A percentile compares a stretch with the other conserved stretches of the same genome.
These are phyloP conservation scores for Podaxis sp. DNA, from an alignment of 768 basidiomycete genomes.

Conservation along the genomic window DNA sequence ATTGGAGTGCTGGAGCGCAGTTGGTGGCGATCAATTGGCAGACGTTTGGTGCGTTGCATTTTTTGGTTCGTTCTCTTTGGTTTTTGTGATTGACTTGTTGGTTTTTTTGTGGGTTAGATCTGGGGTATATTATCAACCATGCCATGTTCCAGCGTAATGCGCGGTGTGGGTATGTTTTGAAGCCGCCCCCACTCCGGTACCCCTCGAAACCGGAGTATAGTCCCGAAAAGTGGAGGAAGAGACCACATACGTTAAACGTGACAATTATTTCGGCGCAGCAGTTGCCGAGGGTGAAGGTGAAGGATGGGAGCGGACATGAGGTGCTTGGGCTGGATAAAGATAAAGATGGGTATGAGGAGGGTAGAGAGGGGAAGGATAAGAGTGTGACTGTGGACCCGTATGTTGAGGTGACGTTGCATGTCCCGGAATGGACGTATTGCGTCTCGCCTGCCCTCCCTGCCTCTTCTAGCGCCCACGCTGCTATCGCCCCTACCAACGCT, in stretches of 20 bases:
- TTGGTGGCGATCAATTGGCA: constrained; percentile 97
- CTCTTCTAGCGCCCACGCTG: constrained; percentile 4
- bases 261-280: constrained; percentile 39
- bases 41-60: constrained; percentile 68
- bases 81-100: neutral
- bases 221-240: constrained; percentile 52
- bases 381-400: constrained; percentile 55
- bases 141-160: constrained; percentile 96
- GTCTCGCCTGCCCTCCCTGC: neutral
- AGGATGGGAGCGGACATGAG: constrained; percentile 20
- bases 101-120: constrained; percentile 45
- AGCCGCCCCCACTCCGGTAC: constrained; percentile 73
- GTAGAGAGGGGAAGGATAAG: neutral
- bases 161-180: constrained; percentile 88
- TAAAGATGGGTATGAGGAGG: neutral
- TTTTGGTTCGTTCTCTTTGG: neutral
- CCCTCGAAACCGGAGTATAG: constrained; percentile 40
- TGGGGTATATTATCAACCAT: constrained; percentile 90
- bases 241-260: constrained; percentile 63
- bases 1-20: constrained; percentile 89
- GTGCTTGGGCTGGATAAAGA: constrained; percentile 8
- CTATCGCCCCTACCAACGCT: neutral
- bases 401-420: constrained; percentile 64
- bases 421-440: constrained; percentile 67
- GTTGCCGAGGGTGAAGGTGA: constrained; percentile 78